Evolutionary conservation across 345 rosid species (phyloP), one percentile per base, ranked within the genome.

Genomic region (Clarkia xantiana): DNA sequence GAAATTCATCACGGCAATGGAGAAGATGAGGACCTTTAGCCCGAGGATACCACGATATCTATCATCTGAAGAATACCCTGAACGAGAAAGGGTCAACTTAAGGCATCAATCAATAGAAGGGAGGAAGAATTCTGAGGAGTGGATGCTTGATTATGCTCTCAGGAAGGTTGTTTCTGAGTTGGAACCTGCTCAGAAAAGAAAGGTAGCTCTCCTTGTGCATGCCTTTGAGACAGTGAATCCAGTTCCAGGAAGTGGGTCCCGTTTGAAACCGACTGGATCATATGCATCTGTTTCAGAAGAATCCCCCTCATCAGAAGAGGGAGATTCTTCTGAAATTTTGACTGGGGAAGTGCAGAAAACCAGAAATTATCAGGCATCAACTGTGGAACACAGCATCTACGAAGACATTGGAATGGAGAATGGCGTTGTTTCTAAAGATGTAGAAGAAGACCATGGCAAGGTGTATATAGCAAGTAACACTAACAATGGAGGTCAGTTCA

Each of bases 111-210:
- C 29, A 6, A 13, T 58, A 19, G 75, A 68, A 57, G 96, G 69
- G 58, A 86, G 77, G 68, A 86, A 75, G 66, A 72, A 57, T 6
- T 67, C 82, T 17, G 90, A 91, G 50, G 90, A 86, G 68, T 86
- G 93, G 95, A 91, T 91, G 98, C 94, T 91, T 14, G 98, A 91
- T 71, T 69, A 73, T 60, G 85, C 96, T 34, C 77, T 91, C 36
- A 68, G 62, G 54, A 75, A 80, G 64, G 98, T 80, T 49, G 70
- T 86, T 54, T 73, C 94, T 44, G 70, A 72, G 40, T 71, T 91
- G 47, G 82, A 76, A 50, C 85, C 89, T 10, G 85, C 78, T 22
- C 84, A 85, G 67, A 81, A 74, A 65, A 78, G 82, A 63, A 86
- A 79, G 69, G 98, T 91, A 29, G 22, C 72, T 47, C 67, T 86